Percentiles rank a stretch among this genome's conserved stretches.
phyloP scores from a whole-genome alignment of 495 filamentous ascomycete species.

The Tuber magnatum region DNA sequence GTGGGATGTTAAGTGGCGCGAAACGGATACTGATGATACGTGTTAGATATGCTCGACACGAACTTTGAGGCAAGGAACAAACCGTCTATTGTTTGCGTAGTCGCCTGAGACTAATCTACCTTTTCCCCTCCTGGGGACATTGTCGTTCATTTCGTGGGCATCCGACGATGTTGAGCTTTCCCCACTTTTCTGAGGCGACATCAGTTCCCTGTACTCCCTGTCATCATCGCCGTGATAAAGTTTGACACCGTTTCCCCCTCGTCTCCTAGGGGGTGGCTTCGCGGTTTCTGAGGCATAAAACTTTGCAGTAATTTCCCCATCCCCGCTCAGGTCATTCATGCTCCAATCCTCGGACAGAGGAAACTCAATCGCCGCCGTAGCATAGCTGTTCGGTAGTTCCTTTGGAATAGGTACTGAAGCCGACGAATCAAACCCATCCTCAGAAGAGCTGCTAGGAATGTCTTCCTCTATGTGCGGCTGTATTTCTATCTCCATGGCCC shows the following conservation, averaged over 20 bases:
- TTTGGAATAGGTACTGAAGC: neutral
- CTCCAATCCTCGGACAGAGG: neutral
- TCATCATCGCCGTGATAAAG: neutral
- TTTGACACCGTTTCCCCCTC: neutral
- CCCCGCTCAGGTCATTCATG: neutral
- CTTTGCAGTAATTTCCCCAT: neutral
- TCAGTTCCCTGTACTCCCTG: neutral
- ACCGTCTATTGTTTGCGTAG: neutral
- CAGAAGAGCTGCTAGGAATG: neutral
- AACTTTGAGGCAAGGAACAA: neutral
- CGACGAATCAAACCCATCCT: neutral
- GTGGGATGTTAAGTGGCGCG: constrained; percentile 79
- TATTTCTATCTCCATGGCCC: neutral
- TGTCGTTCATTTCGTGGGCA: neutral
- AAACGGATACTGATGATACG: constrained; percentile 56
- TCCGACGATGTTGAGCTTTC: constrained; percentile 17
- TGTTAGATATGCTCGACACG: neutral
- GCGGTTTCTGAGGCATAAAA: neutral
- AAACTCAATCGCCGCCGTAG: neutral
- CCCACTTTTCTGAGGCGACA: constrained; percentile 17
- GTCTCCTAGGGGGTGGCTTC: neutral
- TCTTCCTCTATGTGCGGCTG: neutral
- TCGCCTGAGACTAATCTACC: neutral
- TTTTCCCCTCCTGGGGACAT: neutral
- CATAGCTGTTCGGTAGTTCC: neutral